A percentile compares a stretch with the other conserved stretches of the same genome.
Evolutionary conservation across 768 basidiomycete genomes (phyloP).

Genomic region (Lactifluus piperatus): DNA sequence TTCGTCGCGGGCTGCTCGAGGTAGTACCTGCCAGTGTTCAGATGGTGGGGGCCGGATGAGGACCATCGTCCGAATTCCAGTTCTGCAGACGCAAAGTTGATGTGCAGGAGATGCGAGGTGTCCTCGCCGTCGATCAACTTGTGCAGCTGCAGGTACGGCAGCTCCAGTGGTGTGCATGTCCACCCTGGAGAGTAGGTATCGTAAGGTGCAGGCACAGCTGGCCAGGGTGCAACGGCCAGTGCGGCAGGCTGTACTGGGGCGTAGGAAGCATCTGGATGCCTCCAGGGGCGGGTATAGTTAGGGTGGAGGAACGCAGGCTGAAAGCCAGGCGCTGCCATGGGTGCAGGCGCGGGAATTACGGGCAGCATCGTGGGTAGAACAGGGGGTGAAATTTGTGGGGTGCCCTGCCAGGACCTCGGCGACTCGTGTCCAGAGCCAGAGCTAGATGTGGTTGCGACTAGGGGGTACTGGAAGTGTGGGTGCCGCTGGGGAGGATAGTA

Average conservation of each 20-base stretch:
- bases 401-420: constrained; percentile 13
- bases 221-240: background rate
- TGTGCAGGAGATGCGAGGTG: background rate
- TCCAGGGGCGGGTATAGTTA: constrained; percentile 7
- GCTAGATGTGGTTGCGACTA: too few relatives aligned
- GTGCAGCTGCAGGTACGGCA: constrained; percentile 15
- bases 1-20: constrained; percentile 19
- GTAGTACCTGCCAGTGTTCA: constrained; percentile 11
- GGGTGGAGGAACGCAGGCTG: constrained; percentile 7
- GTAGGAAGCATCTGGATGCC: constrained; percentile 13
- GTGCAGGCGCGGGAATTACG: background rate
- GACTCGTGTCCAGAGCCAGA: constrained; percentile 2
- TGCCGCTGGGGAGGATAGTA: too few relatives aligned
- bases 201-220: constrained; percentile 6
- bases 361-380: constrained; percentile 10
- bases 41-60: background rate
- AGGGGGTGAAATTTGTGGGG: constrained; percentile 8
- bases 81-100: constrained; percentile 10
- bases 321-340: too few relatives aligned
- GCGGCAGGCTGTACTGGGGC: background rate
- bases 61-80: constrained; percentile 4
- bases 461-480: too few relatives aligned
- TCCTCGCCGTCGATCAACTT: constrained; percentile 17
- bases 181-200: constrained; percentile 10
- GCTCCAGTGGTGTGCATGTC: too few relatives aligned